Conservation (phyloP, 1,139 yeast species). For the Candida mesenterica region DNA sequence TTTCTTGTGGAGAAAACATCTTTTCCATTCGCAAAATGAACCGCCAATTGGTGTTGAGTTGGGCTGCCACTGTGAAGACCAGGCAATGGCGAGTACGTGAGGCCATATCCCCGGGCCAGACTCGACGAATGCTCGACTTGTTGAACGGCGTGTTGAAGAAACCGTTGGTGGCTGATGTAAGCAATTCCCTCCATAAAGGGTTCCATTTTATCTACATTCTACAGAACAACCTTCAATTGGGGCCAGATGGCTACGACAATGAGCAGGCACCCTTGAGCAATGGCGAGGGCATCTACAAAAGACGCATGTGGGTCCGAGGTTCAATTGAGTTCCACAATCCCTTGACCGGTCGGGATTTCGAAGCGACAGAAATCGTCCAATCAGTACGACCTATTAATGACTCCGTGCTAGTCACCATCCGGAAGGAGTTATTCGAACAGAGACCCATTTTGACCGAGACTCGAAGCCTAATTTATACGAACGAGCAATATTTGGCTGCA, state of each 20-base stretch:
- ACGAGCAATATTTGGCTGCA: constrained; percentile 17
- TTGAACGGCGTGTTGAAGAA: constrained; percentile 16
- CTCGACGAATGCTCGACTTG: constrained; percentile 17
- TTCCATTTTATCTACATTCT: constrained; percentile 65
- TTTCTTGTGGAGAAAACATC: not conserved
- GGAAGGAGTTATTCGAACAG: constrained; percentile 30
- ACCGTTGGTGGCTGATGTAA: not conserved
- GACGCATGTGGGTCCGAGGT: constrained; percentile 88
- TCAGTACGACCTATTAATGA: constrained; percentile 33
- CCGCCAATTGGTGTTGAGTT: constrained; percentile 9
- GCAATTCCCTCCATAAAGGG: constrained; percentile 43
- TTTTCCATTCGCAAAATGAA: too few species aligned
- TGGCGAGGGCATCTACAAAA: constrained; percentile 35
- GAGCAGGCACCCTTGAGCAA: constrained; percentile 63
- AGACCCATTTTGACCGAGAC: constrained; percentile 22
- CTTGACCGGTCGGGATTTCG: constrained; percentile 27
- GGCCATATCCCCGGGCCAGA: constrained; percentile 18
- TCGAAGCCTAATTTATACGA: constrained; percentile 39
- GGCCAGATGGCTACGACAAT: constrained; percentile 78
- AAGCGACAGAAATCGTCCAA: constrained; percentile 47
- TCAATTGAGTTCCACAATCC: constrained; percentile 38
- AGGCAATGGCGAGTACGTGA: constrained; percentile 20
- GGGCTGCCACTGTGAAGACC: constrained; percentile 19
- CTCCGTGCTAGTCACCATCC: constrained; percentile 44
- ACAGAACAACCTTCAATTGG: constrained; percentile 48